Evolutionary conservation across 2,329 filamentous ascomycete species (phyloP).

Genomic region (Neofusicoccum parvum): DNA sequence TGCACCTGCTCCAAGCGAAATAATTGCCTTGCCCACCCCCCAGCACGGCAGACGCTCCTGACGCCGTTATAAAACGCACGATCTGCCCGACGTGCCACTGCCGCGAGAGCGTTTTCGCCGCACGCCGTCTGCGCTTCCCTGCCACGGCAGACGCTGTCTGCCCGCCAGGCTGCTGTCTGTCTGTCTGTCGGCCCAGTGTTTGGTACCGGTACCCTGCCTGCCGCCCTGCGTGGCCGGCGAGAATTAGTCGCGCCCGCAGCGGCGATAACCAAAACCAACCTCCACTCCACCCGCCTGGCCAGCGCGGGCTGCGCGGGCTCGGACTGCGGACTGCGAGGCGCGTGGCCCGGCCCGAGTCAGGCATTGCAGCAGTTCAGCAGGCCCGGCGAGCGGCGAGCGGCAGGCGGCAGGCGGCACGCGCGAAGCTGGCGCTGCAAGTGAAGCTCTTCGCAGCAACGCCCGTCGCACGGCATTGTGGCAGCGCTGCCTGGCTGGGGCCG

Average conservation of each 20-base stretch:
- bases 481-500: too few species aligned
- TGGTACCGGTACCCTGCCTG: neutral
- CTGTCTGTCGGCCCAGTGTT: neutral
- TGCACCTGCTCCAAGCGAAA: conserved; percentile 19
- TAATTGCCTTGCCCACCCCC: conserved; percentile 10
- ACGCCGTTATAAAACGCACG: conserved; percentile 13
- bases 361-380: neutral
- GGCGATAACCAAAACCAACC: neutral
- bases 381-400: neutral
- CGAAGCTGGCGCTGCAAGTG: neutral
- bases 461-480: neutral
- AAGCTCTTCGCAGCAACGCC: neutral
- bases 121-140: neutral
- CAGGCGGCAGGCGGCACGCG: neutral
- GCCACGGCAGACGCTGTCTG: neutral
- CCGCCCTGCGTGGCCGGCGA: neutral
- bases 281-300: neutral
- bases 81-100: conserved; percentile 16
- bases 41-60: conserved; percentile 2
- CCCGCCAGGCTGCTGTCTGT: neutral
- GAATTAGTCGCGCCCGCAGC: neutral
- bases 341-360: conserved; percentile 10
- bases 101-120: conserved; percentile 13
- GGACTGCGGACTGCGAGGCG: neutral
- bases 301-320: neutral